Evolutionary conservation across 2,329 filamentous ascomycete genomes (phyloP).

Genomic region (Penicillium glabrum): DNA sequence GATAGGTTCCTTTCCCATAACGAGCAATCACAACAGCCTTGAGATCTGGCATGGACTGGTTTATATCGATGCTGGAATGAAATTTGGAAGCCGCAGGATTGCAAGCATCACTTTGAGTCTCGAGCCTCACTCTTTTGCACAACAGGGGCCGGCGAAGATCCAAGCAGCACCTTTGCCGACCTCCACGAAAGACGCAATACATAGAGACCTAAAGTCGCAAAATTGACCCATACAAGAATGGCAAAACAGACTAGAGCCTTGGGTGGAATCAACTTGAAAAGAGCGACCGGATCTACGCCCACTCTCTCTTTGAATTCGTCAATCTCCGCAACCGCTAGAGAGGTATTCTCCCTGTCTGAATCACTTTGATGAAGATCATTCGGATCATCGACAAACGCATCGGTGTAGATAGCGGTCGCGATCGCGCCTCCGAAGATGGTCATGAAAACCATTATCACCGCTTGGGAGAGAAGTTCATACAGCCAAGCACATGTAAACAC

Average conservation of each 20-base stretch:
- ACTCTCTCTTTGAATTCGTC: slow-evolving; percentile 5
- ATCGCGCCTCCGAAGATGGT: slow-evolving; percentile 14
- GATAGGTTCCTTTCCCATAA: no score
- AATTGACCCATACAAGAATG: slow-evolving; percentile 11
- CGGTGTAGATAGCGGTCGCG: slow-evolving; percentile 6
- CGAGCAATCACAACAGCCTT: no score
- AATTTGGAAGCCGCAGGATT: neutral
- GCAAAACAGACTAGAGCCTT: slow-evolving; percentile 10
- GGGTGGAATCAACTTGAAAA: slow-evolving; percentile 13
- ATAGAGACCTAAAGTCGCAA: slow-evolving; percentile 14
- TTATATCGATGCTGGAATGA: neutral
- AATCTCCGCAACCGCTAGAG: slow-evolving; percentile 3
- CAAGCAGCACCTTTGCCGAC: slow-evolving; percentile 1
- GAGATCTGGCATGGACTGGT: neutral
- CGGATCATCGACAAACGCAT: neutral
- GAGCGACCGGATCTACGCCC: slow-evolving; percentile 1
- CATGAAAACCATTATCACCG: slow-evolving; percentile 7
- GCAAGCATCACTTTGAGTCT: neutral
- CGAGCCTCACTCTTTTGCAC: neutral
- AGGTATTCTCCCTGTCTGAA: neutral
- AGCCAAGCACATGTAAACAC: slow-evolving; percentile 9
- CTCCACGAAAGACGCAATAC: slow-evolving; percentile 10
- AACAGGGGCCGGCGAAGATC: neutral
- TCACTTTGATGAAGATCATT: neutral
- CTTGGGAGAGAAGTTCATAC: slow-evolving; percentile 6